These are phyloP conservation scores for Lizonia empirigonia DNA, from an alignment of 2,329 filamentous ascomycete species.

Conservation along the genomic window DNA sequence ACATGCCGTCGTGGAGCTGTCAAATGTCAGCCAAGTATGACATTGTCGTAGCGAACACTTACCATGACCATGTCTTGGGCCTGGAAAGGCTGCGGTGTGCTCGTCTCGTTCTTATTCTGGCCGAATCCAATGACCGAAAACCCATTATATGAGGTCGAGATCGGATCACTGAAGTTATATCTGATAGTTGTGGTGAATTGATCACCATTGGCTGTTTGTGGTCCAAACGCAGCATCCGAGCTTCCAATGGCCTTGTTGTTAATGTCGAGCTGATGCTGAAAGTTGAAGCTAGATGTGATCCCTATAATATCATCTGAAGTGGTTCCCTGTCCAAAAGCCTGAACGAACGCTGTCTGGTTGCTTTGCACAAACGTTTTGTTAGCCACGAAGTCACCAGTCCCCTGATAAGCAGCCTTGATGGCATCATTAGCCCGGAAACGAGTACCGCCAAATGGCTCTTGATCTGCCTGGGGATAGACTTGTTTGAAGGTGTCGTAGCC, in stretches of 20 bases:
- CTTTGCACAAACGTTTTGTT: slow-evolving; percentile 38
- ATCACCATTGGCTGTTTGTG: slow-evolving; percentile 39
- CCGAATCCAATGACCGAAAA: slow-evolving; percentile 41
- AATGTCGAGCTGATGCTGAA: slow-evolving; percentile 38
- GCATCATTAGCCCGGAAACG: slow-evolving; percentile 55
- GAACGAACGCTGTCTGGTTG: slow-evolving; percentile 34
- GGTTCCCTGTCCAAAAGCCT: slow-evolving; percentile 31
- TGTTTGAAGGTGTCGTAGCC: slow-evolving; percentile 58
- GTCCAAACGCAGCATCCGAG: slow-evolving; percentile 48
- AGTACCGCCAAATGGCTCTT: slow-evolving; percentile 52
- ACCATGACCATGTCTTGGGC: slow-evolving; percentile 50
- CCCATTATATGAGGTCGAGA: slow-evolving; percentile 36
- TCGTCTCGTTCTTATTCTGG: slow-evolving; percentile 37
- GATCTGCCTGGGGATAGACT: slow-evolving; percentile 55
- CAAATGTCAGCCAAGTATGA: not conserved
- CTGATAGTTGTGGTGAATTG: slow-evolving; percentile 45
- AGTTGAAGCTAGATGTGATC: slow-evolving; percentile 41
- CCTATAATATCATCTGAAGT: slow-evolving; percentile 31
- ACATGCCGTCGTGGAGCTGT: slow-evolving; percentile 52
- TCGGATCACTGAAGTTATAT: slow-evolving; percentile 45
- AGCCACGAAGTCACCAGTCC: slow-evolving; percentile 37
- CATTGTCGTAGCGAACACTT: not conserved
- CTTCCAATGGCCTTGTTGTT: slow-evolving; percentile 37
- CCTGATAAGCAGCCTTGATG: slow-evolving; percentile 43
- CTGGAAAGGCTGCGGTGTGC: slow-evolving; percentile 45